Evolutionary conservation across 108 stramenopile species (phyloP).

Genomic region (Pseudonitzschia multiseries): DNA sequence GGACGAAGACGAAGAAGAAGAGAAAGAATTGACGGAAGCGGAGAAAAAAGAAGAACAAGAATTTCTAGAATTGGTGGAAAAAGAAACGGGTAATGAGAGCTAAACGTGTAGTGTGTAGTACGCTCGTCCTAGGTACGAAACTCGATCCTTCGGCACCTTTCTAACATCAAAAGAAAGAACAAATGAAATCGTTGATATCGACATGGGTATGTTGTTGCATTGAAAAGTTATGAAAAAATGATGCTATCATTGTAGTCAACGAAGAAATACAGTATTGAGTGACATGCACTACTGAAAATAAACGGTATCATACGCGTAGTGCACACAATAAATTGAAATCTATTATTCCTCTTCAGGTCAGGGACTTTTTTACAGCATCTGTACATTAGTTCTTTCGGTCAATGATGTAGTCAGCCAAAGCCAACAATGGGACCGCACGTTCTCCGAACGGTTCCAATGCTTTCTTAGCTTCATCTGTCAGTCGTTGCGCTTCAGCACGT

Average conservation of each 20-base stretch:
- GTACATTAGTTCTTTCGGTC: constrained; percentile 82
- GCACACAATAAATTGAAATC: background rate
- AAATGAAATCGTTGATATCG: no score
- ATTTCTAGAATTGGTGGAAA: background rate
- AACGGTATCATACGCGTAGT: no score
- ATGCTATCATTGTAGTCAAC: no score
- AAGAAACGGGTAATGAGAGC: background rate
- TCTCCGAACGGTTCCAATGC: constrained; percentile 88
- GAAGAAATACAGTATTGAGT: no score
- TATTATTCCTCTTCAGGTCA: no score
- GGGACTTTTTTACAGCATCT: background rate
- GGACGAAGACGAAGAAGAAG: background rate
- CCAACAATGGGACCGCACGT: constrained; percentile 77
- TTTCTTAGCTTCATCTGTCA: constrained; percentile 87
- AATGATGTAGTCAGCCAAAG: constrained; percentile 94
- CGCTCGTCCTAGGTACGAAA: no score
- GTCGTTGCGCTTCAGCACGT: constrained; percentile 79
- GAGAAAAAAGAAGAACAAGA: background rate
- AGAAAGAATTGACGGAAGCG: background rate
- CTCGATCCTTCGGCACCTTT: no score
- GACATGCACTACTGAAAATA: no score
- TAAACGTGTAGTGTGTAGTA: background rate
- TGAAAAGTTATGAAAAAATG: no score
- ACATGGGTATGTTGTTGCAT: no score
- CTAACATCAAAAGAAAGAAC: no score